Evolutionary conservation across 768 basidiomycete genomes (phyloP), one percentile per base, ranked within the genome.

Genomic region (Suillus lakei): DNA sequence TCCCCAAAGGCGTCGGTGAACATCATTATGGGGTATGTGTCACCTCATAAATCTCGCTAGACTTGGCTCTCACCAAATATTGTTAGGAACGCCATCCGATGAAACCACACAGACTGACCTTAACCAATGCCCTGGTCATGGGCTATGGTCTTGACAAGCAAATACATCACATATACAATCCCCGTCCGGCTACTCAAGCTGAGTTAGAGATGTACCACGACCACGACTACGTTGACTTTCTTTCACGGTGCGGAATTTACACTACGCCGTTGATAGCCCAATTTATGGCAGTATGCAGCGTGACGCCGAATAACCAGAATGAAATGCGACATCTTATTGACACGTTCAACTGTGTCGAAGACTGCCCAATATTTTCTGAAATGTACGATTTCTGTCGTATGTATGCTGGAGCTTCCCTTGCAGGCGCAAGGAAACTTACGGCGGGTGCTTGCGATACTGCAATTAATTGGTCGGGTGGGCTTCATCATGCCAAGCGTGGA

Each of bases 391-490:
- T 98, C 69, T 97, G 94, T 76, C 86, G 88, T 54, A 91, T 96
- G 87, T 99, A 98, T 76, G 86, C 97, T 2, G 98, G 98, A 0
- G 96, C 86, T 0, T 96, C 94, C 1, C 81, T 99, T 23, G 93
- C 95, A 21, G 98, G 92, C 1, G 96, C 96, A 12, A 82, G 95
- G 23, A 96, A 95, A 76, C 83, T 99, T 3, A 89, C 88, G 60
- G 85, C 91, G 2, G 95, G 94, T 1, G 74, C 89, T 2, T 95
- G 96, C 21, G 98, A 99, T 78, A 98, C 97, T 50, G 98, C 98
- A 0, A 95, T 99, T 71, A 99, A 98, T 73, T 99, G 98, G 98
- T 96, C 96, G 26, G 98, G 98, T 1, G 98, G 98, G 0, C 84
- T 99, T 23, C 98, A 99, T 78, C 98, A 99, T 72, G 98, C 97